Conservation (phyloP, 2,329 filamentous ascomycete genomes). For the Pseudogymnoascus sp. region DNA sequence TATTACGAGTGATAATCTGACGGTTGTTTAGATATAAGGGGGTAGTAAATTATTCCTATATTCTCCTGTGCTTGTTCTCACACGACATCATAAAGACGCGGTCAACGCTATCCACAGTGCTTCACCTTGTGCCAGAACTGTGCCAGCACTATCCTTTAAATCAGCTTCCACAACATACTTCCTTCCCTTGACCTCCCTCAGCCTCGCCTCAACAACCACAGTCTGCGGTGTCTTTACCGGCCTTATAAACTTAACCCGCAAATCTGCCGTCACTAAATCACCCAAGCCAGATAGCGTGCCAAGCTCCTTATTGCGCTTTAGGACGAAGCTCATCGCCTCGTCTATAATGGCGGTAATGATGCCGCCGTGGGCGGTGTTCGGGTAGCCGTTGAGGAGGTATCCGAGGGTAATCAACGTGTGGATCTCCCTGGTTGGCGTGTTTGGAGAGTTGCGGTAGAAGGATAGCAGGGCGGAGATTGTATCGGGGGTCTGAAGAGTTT, state of each 20-base stretch:
- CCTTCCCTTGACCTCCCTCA: conserved; percentile 40
- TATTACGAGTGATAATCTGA: no score
- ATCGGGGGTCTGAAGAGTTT: conserved; percentile 21
- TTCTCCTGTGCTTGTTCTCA: neutral
- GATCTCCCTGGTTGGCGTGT: conserved; percentile 12
- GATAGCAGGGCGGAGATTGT: conserved; percentile 23
- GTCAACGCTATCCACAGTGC: conserved; percentile 38
- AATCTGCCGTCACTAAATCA: conserved; percentile 40
- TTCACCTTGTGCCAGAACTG: conserved; percentile 42
- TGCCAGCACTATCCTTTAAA: conserved; percentile 40
- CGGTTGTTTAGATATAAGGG: no score
- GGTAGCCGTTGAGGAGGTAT: conserved; percentile 43
- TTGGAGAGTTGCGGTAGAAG: conserved; percentile 14
- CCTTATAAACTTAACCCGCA: conserved; percentile 46
- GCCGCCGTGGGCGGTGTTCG: conserved; percentile 47
- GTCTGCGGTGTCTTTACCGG: conserved; percentile 43
- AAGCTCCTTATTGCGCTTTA: conserved; percentile 28
- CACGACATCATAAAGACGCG: neutral
- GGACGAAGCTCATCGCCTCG: conserved; percentile 44
- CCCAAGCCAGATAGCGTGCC: conserved; percentile 15
- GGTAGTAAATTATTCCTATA: neutral
- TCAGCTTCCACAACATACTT: conserved; percentile 43
- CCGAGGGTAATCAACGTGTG: conserved; percentile 33
- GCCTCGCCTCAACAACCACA: conserved; percentile 37
- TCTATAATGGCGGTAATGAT: conserved; percentile 50